Percentiles rank a stretch among this genome's conserved stretches.
These are phyloP conservation scores for Magnusiomyces fungicola DNA, from an alignment of 1,139 yeast species.

Conservation along the genomic window DNA sequence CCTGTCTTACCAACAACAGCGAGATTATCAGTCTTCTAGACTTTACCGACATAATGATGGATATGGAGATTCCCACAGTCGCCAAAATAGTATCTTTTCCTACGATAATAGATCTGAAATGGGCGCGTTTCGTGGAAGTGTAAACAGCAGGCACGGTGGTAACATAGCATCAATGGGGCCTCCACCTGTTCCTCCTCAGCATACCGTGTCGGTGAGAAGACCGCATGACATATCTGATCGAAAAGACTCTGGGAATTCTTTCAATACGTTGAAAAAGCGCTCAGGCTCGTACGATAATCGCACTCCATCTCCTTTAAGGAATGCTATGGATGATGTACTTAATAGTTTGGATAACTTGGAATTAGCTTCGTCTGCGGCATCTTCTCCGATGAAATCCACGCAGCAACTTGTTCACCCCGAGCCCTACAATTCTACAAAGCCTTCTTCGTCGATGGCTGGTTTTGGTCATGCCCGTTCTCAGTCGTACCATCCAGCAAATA, in stretches of 20 bases:
- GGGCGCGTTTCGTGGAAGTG: neutral
- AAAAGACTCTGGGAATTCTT: neutral
- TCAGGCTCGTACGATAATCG: constrained; percentile 24
- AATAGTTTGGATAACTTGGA: constrained; percentile 27
- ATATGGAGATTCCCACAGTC: no score
- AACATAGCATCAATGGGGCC: constrained; percentile 6
- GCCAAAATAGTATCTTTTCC: no score
- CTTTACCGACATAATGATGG: no score
- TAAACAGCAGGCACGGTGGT: neutral
- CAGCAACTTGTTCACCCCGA: neutral
- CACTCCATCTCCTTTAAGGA: constrained; percentile 47
- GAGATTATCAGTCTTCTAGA: no score
- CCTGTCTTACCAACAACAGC: neutral
- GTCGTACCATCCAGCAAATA: neutral
- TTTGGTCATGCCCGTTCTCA: neutral
- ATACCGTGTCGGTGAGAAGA: constrained; percentile 19
- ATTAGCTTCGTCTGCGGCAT: constrained; percentile 8
- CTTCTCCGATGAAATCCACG: neutral
- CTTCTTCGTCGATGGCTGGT: neutral
- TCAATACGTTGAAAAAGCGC: neutral
- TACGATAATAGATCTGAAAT: neutral
- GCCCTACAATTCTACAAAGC: neutral
- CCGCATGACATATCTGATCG: neutral
- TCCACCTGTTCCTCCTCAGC: constrained; percentile 30
- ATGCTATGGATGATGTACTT: constrained; percentile 33